These are phyloP conservation scores for Aspergillus incahuasiensis DNA, from an alignment of 495 filamentous ascomycete genomes.

Conservation along the genomic window DNA sequence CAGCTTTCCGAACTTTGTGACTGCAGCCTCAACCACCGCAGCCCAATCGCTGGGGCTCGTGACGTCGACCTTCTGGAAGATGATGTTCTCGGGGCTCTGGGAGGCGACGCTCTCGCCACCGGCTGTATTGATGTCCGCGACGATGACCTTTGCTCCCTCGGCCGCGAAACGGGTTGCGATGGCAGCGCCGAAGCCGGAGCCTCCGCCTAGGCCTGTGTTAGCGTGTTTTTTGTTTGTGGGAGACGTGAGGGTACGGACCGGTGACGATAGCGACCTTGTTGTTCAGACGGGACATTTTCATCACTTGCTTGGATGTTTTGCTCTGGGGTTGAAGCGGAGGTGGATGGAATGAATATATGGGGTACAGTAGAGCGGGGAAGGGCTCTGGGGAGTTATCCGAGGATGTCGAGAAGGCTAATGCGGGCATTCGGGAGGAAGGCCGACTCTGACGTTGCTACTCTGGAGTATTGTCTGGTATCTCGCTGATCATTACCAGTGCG, in stretches of 20 bases:
- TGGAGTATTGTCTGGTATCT: no score
- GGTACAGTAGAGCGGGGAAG: not conserved
- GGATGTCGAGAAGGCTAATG: not conserved
- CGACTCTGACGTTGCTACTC: not conserved
- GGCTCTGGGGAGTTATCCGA: not conserved
- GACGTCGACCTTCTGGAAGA: slow-evolving; percentile 49
- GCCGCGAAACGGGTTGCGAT: slow-evolving; percentile 53
- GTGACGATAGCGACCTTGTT: slow-evolving; percentile 96
- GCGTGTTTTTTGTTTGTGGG: not conserved
- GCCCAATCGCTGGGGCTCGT: slow-evolving; percentile 49
- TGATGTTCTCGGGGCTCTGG: slow-evolving; percentile 34
- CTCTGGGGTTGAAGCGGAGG: not conserved
- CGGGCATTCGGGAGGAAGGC: not conserved
- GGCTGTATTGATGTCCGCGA: slow-evolving; percentile 55
- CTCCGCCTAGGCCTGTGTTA: slow-evolving; percentile 33
- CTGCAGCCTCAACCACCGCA: slow-evolving; percentile 38
- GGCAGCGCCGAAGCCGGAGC: slow-evolving; percentile 56
- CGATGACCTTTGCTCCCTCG: slow-evolving; percentile 54
- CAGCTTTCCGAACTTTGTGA: slow-evolving; percentile 46
- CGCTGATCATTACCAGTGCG: no score
- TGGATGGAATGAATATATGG: not conserved
- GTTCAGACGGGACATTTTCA: slow-evolving; percentile 43
- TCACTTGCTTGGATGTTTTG: not conserved
- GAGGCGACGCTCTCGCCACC: slow-evolving; percentile 44
- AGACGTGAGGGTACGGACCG: slow-evolving; percentile 36